Evolutionary conservation across 2,329 filamentous ascomycete genomes (phyloP).

Genomic region (Xylariaceae sp.): DNA sequence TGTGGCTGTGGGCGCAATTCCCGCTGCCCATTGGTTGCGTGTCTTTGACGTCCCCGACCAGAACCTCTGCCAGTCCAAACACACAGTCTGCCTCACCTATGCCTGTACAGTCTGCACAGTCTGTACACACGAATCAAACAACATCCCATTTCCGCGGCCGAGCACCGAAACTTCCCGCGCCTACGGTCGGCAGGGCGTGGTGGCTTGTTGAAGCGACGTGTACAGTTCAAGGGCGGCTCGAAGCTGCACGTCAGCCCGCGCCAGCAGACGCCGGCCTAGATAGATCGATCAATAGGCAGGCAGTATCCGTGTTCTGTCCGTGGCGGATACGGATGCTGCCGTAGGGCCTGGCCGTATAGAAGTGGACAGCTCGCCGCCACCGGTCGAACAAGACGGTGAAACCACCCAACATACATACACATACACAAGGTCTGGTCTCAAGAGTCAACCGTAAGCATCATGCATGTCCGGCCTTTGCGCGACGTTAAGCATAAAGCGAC

Average conservation of each 20-base stretch:
- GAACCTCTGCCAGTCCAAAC: no score
- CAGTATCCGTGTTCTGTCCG: neutral
- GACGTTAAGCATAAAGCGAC: conserved; percentile 9
- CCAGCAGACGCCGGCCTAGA: conserved; percentile 3
- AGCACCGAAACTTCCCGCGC: conserved; percentile 1
- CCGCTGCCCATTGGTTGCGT: conserved; percentile 7
- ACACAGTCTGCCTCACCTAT: no score
- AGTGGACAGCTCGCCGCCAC: conserved; percentile 10
- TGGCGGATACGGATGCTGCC: neutral
- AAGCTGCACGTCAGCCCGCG: conserved; percentile 13
- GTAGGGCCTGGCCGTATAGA: neutral
- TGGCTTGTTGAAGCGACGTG: conserved; percentile 19
- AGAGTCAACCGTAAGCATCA: neutral
- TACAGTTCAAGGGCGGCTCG: neutral
- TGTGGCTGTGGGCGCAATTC: conserved; percentile 5
- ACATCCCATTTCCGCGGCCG: conserved; percentile 4
- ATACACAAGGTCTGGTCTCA: conserved; percentile 1
- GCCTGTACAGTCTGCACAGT: no score
- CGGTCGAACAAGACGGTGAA: neutral
- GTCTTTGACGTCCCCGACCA: neutral
- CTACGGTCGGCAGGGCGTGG: conserved; percentile 7
- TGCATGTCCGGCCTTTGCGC: conserved; percentile 13
- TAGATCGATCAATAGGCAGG: conserved; percentile 1
- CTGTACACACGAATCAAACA: neutral
- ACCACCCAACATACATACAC: neutral